Evolutionary conservation across 1,284 basidiomycete genomes (phyloP).

Genomic region (Cryptococcus sp.): DNA sequence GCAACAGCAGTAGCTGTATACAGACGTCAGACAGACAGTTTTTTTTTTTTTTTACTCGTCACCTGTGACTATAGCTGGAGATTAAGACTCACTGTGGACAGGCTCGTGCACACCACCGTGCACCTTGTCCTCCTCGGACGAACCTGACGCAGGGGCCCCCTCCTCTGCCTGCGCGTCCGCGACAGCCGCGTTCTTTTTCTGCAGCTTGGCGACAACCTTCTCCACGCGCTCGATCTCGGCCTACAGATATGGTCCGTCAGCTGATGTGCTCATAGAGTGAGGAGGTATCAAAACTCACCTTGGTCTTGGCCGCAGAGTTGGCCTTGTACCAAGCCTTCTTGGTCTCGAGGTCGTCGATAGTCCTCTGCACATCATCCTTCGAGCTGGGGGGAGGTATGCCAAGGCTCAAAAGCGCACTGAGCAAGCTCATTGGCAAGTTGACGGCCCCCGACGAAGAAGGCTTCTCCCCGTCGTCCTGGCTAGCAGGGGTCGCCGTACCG

Average conservation of each 20-base stretch:
- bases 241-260: constrained; percentile 61
- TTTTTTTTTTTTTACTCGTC: too few relatives aligned
- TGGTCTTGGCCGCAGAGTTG: constrained; percentile 56
- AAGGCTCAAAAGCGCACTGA: constrained; percentile 80
- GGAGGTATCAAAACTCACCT: constrained; percentile 32
- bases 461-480: constrained; percentile 25
- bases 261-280: not conserved
- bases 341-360: constrained; percentile 83
- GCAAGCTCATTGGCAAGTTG: constrained; percentile 78
- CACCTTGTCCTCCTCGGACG: constrained; percentile 22
- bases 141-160: constrained; percentile 19
- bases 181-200: constrained; percentile 48
- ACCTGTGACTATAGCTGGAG: not conserved
- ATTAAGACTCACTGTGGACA: constrained; percentile 33
- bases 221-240: constrained; percentile 69
- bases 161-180: constrained; percentile 21
- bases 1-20: constrained; percentile 28
- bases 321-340: constrained; percentile 93
- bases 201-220: constrained; percentile 55
- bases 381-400: constrained; percentile 87
- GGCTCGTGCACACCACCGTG: constrained; percentile 44
- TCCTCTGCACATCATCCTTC: constrained; percentile 71
- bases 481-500: constrained; percentile 46
- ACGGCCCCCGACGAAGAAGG: constrained; percentile 54
- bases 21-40: too few relatives aligned